These are phyloP conservation scores for Raddia guianensis DNA, from an alignment of 176 grass and related monocot species.

Conservation along the genomic window DNA sequence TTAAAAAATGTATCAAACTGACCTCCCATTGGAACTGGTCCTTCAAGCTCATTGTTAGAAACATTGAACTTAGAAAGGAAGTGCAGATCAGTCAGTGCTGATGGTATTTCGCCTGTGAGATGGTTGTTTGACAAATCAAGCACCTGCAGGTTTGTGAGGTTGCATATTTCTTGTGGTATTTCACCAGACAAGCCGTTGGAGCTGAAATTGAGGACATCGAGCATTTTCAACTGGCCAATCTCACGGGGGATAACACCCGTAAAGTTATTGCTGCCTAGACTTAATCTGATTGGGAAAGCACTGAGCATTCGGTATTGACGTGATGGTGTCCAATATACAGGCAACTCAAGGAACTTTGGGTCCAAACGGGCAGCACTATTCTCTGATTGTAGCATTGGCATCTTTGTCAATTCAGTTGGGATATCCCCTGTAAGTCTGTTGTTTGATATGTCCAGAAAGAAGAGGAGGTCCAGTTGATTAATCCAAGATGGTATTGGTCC, in stretches of 20 bases:
- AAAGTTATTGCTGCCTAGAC: slow-evolving; percentile 51
- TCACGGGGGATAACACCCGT: slow-evolving; percentile 56
- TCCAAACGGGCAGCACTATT: slow-evolving; percentile 55
- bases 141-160: slow-evolving; percentile 58
- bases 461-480: slow-evolving; percentile 51
- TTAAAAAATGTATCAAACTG: slow-evolving; percentile 70
- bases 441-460: slow-evolving; percentile 66
- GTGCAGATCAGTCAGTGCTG: slow-evolving; percentile 43
- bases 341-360: slow-evolving; percentile 61
- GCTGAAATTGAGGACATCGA: slow-evolving; percentile 54
- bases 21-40: slow-evolving; percentile 51
- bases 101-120: slow-evolving; percentile 62
- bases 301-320: slow-evolving; percentile 64
- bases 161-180: slow-evolving; percentile 57
- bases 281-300: slow-evolving; percentile 57
- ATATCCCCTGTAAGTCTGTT: slow-evolving; percentile 64
- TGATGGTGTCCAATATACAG: slow-evolving; percentile 52
- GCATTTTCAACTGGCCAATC: slow-evolving; percentile 60
- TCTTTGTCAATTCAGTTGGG: slow-evolving; percentile 50
- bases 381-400: slow-evolving; percentile 55
- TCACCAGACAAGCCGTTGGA: slow-evolving; percentile 60
- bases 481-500: slow-evolving; percentile 72
- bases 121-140: slow-evolving; percentile 65
- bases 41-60: slow-evolving; percentile 69
- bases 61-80: slow-evolving; percentile 75